Evolutionary conservation across 2,329 filamentous ascomycete genomes (phyloP).

Genomic region (Hansfordia pulvinata): DNA sequence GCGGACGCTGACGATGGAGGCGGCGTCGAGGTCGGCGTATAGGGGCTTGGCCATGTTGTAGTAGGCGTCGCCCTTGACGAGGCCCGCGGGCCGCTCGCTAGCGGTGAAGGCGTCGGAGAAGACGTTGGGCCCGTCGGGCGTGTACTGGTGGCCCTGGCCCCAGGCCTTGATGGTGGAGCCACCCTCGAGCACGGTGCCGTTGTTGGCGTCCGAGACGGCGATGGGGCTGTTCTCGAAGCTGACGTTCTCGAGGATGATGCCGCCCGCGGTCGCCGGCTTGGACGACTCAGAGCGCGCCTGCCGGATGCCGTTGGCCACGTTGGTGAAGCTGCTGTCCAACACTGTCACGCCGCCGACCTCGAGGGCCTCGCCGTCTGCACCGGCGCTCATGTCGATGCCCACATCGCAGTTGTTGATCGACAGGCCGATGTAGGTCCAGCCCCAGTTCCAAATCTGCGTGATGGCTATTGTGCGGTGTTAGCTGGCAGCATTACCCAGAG

Average conservation of each 20-base stretch:
- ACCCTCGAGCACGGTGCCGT: constrained; percentile 38
- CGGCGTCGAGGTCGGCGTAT: constrained; percentile 43
- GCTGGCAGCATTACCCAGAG: no score
- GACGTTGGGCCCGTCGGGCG: constrained; percentile 20
- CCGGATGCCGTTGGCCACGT: constrained; percentile 50
- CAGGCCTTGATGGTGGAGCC: constrained; percentile 42
- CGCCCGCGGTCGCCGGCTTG: constrained; percentile 33
- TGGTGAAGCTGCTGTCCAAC: constrained; percentile 53
- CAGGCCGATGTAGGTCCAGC: constrained; percentile 52
- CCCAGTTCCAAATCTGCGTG: constrained; percentile 62
- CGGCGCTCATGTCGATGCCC: constrained; percentile 46
- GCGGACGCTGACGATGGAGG: constrained; percentile 40
- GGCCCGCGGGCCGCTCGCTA: constrained; percentile 32
- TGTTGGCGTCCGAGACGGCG: constrained; percentile 23
- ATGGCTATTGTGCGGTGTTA: constrained; percentile 26
- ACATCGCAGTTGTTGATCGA: constrained; percentile 43
- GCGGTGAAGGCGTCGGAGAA: constrained; percentile 33
- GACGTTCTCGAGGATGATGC: constrained; percentile 42
- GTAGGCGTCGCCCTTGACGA: constrained; percentile 36
- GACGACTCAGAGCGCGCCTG: constrained; percentile 36
- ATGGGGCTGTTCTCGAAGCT: constrained; percentile 20
- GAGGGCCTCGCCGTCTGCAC: constrained; percentile 30
- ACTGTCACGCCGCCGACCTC: constrained; percentile 58
- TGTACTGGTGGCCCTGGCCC: constrained; percentile 56
- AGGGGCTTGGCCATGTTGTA: constrained; percentile 60